These are phyloP conservation scores for Porcisia deanei DNA, from an alignment of 208 protist genomes.

Conservation along the genomic window DNA sequence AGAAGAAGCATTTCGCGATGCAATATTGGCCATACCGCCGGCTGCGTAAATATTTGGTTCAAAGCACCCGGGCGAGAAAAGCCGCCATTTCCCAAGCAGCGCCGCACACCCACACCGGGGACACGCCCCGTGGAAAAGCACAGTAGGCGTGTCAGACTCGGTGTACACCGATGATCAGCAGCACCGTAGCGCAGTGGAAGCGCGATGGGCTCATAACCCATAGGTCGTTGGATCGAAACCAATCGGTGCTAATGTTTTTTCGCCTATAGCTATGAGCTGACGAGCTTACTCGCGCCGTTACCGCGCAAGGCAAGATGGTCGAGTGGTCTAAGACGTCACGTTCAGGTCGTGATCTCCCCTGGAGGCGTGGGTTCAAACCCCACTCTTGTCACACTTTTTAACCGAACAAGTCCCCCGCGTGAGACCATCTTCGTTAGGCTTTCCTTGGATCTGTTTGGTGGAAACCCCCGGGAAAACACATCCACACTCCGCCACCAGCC, in stretches of 20 bases:
- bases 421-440: neutral
- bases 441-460: too few species aligned
- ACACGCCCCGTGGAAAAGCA: too few species aligned
- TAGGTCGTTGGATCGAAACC: constrained; percentile 95
- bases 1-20: too few species aligned
- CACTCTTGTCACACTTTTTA: constrained; percentile 50
- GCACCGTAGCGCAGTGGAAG: constrained; percentile 94
- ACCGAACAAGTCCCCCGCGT: neutral
- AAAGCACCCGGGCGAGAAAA: too few species aligned
- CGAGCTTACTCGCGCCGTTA: neutral
- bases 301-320: constrained; percentile 36
- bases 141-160: too few species aligned
- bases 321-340: constrained; percentile 54
- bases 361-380: constrained; percentile 56
- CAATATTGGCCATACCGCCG: too few species aligned
- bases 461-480: too few species aligned
- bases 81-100: too few species aligned
- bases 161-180: constrained; percentile 17
- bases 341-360: constrained; percentile 57
- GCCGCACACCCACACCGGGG: too few species aligned
- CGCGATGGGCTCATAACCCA: constrained; percentile 95
- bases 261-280: neutral
- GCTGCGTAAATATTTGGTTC: too few species aligned
- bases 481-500: too few species aligned
- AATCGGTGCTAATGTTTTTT: constrained; percentile 91